phyloP scores from a whole-genome alignment of 2,329 filamentous ascomycete genomes.

The Penicillium rolfsii region DNA sequence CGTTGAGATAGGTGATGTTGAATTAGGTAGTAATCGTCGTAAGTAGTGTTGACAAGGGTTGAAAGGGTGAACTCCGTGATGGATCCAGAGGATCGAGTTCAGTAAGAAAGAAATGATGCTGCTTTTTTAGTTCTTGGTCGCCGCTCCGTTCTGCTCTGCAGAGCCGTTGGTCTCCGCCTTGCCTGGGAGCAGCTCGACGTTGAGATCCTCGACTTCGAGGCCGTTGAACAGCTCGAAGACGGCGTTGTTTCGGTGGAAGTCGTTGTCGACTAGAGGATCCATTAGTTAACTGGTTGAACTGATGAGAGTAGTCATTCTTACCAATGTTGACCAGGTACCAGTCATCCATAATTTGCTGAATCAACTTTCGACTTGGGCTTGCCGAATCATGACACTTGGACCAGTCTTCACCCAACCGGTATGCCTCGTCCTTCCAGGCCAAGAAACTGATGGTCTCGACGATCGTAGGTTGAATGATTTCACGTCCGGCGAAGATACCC shows the following conservation, averaged over 20 bases:
- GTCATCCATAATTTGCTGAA: conserved; percentile 80
- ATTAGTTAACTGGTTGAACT: conserved; percentile 23
- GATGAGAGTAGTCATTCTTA: conserved; percentile 52
- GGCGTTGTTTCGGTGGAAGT: conserved; percentile 82
- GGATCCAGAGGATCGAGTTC: conserved; percentile 17
- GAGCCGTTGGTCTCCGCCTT: conserved; percentile 31
- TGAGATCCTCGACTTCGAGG: conserved; percentile 53
- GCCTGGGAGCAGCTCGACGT: conserved; percentile 36
- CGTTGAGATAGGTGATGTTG: conserved; percentile 45
- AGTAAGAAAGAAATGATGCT: conserved; percentile 6
- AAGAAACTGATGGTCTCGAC: conserved; percentile 97
- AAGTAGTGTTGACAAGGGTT: conserved; percentile 25
- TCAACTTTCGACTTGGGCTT: conserved; percentile 76
- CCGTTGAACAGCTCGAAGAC: conserved; percentile 87
- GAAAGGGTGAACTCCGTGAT: conserved; percentile 2
- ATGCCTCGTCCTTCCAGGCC: conserved; percentile 98
- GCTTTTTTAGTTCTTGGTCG: conserved; percentile 30
- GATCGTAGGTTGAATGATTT: conserved; percentile 99
- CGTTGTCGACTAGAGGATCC: conserved; percentile 78
- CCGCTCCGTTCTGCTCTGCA: conserved; percentile 19
- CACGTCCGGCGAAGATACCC: conserved; percentile 98
- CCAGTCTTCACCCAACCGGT: conserved; percentile 90
- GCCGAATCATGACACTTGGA: conserved; percentile 81
- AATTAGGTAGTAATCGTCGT: conserved; percentile 35
- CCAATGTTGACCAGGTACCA: conserved; percentile 97